phyloP scores from a whole-genome alignment of 1,284 basidiomycete species.

The Sanghuangporus sanghuang region DNA sequence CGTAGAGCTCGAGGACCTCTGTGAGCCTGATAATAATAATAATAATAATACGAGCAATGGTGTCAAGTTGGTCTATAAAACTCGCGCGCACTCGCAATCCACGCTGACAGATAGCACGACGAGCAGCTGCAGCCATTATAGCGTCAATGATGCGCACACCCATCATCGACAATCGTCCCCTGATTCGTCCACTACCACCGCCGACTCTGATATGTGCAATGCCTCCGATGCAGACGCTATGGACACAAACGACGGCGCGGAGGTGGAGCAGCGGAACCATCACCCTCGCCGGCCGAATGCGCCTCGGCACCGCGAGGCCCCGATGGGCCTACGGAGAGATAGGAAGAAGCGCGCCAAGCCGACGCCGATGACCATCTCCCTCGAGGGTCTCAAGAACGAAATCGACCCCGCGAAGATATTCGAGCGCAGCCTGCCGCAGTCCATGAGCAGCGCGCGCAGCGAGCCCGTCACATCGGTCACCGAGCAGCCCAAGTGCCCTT shows the following conservation, averaged over 20 bases:
- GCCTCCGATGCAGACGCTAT: slow-evolving; percentile 7
- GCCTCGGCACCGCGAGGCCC: slow-evolving; percentile 22
- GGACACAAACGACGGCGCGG: not conserved
- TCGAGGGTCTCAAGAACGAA: slow-evolving; percentile 38
- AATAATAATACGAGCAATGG: slow-evolving; percentile 8
- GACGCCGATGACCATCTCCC: slow-evolving; percentile 33
- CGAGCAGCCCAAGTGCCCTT: slow-evolving; percentile 41
- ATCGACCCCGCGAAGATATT: slow-evolving; percentile 30
- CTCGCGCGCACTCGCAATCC: slow-evolving; percentile 4
- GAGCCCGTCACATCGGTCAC: slow-evolving; percentile 36
- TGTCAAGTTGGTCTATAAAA: not conserved
- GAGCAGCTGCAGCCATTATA: slow-evolving; percentile 4
- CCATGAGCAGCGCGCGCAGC: slow-evolving; percentile 30
- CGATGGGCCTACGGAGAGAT: slow-evolving; percentile 6
- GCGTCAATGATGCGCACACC: not conserved
- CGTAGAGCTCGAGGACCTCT: slow-evolving; percentile 33
- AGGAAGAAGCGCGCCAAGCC: slow-evolving; percentile 20
- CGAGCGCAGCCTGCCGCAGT: slow-evolving; percentile 22
- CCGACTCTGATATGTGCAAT: slow-evolving; percentile 18
- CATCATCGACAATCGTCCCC: slow-evolving; percentile 10
- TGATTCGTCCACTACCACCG: slow-evolving; percentile 13
- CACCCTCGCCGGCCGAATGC: slow-evolving; percentile 14
- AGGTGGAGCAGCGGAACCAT: not conserved
- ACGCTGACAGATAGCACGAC: slow-evolving; percentile 10
- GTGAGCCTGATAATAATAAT: slow-evolving; percentile 18